A percentile compares a stretch with the other conserved stretches of the same genome.
Conservation (phyloP, 441 rosid species). For the Euphorbia celastroides region DNA sequence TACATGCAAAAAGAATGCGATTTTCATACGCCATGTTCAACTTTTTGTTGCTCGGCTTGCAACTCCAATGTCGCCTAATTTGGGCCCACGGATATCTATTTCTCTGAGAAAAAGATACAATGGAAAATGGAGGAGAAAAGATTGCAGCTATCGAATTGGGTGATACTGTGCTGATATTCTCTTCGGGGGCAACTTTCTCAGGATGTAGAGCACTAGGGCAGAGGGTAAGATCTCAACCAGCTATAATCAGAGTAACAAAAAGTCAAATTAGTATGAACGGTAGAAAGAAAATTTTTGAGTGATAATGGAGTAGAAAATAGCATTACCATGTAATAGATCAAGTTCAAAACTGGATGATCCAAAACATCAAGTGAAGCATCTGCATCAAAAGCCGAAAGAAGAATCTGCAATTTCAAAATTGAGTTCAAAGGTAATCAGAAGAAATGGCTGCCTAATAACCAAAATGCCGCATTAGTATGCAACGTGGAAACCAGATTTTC, state of each 20-base stretch:
- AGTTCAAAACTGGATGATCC: constrained; percentile 68
- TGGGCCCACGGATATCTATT: constrained; percentile 17
- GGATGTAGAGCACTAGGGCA: constrained; percentile 51
- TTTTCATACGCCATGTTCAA: constrained; percentile 22
- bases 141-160: constrained; percentile 34
- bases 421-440: not conserved
- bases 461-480: not conserved
- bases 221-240: constrained; percentile 61
- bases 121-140: not conserved
- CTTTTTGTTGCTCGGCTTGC: constrained; percentile 18
- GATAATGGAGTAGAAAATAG: not conserved
- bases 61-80: constrained; percentile 15
- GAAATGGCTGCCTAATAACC: not conserved
- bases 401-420: constrained; percentile 31
- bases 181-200: constrained; percentile 61
- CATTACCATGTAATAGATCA: constrained; percentile 49
- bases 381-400: constrained; percentile 50
- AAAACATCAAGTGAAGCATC: constrained; percentile 60
- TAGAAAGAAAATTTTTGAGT: not conserved
- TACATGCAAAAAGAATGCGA: constrained; percentile 29
- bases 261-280: not conserved
- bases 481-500: not conserved
- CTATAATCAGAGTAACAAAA: constrained; percentile 21
- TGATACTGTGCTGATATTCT: constrained; percentile 52
- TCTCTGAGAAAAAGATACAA: constrained; percentile 9